Percentiles rank a stretch among this genome's conserved stretches.
Evolutionary conservation across 2,329 filamentous ascomycete species (phyloP).

Genomic region (Bimuria novae-zelandiae): DNA sequence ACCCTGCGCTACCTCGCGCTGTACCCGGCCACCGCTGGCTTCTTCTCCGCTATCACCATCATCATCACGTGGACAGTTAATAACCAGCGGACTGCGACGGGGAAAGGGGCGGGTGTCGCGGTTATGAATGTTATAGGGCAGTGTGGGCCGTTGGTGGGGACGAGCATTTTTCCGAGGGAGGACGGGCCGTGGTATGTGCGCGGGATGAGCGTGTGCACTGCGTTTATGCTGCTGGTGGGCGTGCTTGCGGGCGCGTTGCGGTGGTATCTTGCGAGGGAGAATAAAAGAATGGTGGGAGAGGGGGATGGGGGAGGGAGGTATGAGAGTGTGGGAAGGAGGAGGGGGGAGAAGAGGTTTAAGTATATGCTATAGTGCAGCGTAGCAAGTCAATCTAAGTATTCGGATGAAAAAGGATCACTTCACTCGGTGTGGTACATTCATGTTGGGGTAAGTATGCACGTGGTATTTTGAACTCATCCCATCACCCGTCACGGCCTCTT

Average conservation of each 20-base stretch:
- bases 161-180: slow-evolving; percentile 58
- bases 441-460: slow-evolving; percentile 20
- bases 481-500: slow-evolving; percentile 14
- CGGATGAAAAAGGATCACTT: too few relatives aligned
- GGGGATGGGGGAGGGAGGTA: slow-evolving; percentile 24
- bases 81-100: slow-evolving; percentile 72
- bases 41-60: slow-evolving; percentile 84
- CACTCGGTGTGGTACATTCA: too few relatives aligned
- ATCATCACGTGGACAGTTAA: slow-evolving; percentile 90
- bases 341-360: slow-evolving; percentile 26
- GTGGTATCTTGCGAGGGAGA: slow-evolving; percentile 42
- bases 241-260: slow-evolving; percentile 51
- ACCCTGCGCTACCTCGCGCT: slow-evolving; percentile 71
- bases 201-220: slow-evolving; percentile 58
- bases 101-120: slow-evolving; percentile 76
- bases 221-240: slow-evolving; percentile 55
- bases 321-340: slow-evolving; percentile 33
- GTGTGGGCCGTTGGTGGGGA: slow-evolving; percentile 68
- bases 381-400: too few relatives aligned
- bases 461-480: slow-evolving; percentile 32
- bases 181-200: slow-evolving; percentile 56
- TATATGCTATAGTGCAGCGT: slow-evolving; percentile 41
- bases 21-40: slow-evolving; percentile 78
- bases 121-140: slow-evolving; percentile 83
- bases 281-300: slow-evolving; percentile 18